Base-by-base conservation (phyloP, 129 eudicot genomes). In the Lonicera japonica region DNA sequence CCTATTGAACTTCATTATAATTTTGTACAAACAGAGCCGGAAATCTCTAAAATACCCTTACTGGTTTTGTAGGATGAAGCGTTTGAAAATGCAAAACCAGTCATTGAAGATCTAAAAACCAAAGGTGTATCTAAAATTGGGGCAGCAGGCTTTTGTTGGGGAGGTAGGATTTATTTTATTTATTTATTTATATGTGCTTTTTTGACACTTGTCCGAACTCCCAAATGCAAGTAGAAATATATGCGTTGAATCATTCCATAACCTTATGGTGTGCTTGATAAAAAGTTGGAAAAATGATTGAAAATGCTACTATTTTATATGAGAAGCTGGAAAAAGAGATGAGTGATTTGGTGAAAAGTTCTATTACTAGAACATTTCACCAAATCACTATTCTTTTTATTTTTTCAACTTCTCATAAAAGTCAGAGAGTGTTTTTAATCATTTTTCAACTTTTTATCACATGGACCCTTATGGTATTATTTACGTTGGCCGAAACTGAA, bases 141-240 rank as follows among this genome's bases (percentile, higher is more conserved):
- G 68, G 95, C 97, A 60, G 97, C 80, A 18, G 97, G 97, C 65
- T 83, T 80, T 63, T 86, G 97, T 58, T 90, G 97, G 97, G 97
- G 97, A 70, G 97, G 97, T 90, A 20, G 61, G 74, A 23, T 73
- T 54, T 53, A 34, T 24, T 51, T 60, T 54, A 41, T 20, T 45
- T 29, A 1, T 29, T 29, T 29, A 6, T 29, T 29, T 29, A n/a
- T n/a, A n/a, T 10, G 43, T 38, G 43, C 43, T 4, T 38, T 4
- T 43, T 43, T 4, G 50, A 14, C 13, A 43, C 5, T 43, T 43
- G 39, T 40, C 67, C 34, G 0, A 36, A n/a, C n/a, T n/a, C n/a
- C n/a, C n/a, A n/a, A n/a, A n/a, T n/a, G n/a, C n/a, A n/a, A n/a
- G n/a, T n/a, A n/a, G n/a, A n/a, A n/a, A n/a, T n/a, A n/a, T 6